Evolutionary conservation across 2,329 filamentous ascomycete genomes (phyloP).

Genomic region (Colletotrichum shisoi): DNA sequence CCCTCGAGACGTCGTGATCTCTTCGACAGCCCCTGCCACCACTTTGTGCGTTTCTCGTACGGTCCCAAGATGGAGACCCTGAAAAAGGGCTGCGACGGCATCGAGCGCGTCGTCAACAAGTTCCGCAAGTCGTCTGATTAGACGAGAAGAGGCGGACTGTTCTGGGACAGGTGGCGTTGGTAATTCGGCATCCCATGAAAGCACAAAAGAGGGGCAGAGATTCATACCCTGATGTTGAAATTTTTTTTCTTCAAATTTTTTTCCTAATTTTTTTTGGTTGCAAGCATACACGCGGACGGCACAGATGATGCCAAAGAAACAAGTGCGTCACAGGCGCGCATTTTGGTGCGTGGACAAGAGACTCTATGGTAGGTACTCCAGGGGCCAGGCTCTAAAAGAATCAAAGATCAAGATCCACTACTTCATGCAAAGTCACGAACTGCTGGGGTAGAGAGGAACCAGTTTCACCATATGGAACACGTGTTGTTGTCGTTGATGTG

Average conservation of each 20-base stretch:
- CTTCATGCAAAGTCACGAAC: too few species aligned
- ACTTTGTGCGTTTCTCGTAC: conserved; percentile 86
- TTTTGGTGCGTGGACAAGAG: neutral
- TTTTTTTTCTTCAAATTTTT: too few species aligned
- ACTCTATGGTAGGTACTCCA: neutral
- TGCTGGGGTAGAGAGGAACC: neutral
- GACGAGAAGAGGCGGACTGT: neutral
- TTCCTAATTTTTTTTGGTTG: neutral
- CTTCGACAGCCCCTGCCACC: conserved; percentile 93
- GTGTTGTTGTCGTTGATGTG: neutral
- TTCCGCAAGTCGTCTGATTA: conserved; percentile 50
- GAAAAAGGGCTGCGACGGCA: conserved; percentile 81
- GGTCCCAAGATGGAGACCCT: conserved; percentile 82
- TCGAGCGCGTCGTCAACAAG: conserved; percentile 82
- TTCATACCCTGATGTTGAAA: neutral
- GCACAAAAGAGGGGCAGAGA: neutral
- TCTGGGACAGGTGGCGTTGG: neutral
- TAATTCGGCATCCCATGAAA: neutral
- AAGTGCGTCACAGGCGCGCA: neutral
- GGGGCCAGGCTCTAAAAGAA: neutral
- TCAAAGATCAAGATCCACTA: neutral
- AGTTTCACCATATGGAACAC: neutral
- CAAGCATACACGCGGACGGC: conserved; percentile 5
- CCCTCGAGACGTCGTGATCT: conserved; percentile 86
- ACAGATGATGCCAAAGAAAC: conserved; percentile 4